A percentile compares a stretch with the other conserved stretches of the same genome.
These are phyloP conservation scores for Colletotrichum cereale DNA, from an alignment of 2,329 filamentous ascomycete species.

Conservation along the genomic window DNA sequence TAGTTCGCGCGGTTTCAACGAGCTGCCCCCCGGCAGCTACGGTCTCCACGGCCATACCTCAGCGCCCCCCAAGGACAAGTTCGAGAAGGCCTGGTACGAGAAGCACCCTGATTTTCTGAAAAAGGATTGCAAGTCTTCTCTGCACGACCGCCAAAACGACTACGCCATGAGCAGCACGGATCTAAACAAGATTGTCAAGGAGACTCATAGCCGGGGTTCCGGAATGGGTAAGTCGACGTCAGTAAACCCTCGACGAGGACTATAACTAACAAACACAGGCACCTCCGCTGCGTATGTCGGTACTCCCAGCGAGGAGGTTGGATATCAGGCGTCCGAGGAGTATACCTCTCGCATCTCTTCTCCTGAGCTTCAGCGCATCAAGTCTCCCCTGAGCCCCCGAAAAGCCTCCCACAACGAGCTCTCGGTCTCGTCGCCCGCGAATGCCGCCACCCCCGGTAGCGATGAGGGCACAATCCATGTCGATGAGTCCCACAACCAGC, in stretches of 20 bases:
- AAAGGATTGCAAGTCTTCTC: slow-evolving; percentile 75
- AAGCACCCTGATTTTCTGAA: slow-evolving; percentile 87
- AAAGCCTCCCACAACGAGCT: slow-evolving; percentile 47
- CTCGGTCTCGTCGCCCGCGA: slow-evolving; percentile 47
- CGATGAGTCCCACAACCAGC: slow-evolving; percentile 70
- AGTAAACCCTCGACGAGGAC: neutral
- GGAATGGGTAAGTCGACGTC: slow-evolving; percentile 60
- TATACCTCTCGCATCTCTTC: slow-evolving; percentile 80
- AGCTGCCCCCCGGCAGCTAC: slow-evolving; percentile 87
- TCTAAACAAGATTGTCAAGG: slow-evolving; percentile 88
- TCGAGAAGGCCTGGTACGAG: slow-evolving; percentile 92
- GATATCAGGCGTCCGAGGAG: slow-evolving; percentile 87
- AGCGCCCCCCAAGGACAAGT: slow-evolving; percentile 78
- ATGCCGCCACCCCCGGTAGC: slow-evolving; percentile 49
- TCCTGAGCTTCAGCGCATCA: slow-evolving; percentile 52
- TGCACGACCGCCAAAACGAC: slow-evolving; percentile 71
- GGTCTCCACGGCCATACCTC: slow-evolving; percentile 83
- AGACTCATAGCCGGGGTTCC: slow-evolving; percentile 70
- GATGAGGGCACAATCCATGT: slow-evolving; percentile 80
- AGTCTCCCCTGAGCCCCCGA: slow-evolving; percentile 44
- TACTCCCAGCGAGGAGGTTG: slow-evolving; percentile 91
- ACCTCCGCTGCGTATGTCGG: slow-evolving; percentile 72
- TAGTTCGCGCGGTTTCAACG: slow-evolving; percentile 77
- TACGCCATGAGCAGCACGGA: slow-evolving; percentile 92
- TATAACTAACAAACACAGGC: slow-evolving; percentile 61